phyloP scores from a whole-genome alignment of 2,329 filamentous ascomycete species.

The Dactylellina parvicollis region DNA sequence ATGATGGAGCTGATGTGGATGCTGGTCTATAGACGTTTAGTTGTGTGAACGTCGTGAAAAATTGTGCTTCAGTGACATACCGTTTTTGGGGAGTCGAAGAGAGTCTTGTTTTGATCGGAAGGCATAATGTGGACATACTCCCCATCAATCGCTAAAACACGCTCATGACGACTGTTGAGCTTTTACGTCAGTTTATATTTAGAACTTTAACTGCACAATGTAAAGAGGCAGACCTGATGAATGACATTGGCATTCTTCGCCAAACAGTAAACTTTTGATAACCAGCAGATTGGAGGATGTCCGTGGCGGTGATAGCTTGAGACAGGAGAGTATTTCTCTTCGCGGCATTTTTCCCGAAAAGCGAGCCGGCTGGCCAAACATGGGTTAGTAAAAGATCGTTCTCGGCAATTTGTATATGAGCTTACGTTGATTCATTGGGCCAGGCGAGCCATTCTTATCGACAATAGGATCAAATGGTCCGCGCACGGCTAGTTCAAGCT shows the following conservation, averaged over 20 bases:
- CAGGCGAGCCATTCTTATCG: slow-evolving; percentile 51
- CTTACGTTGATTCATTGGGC: slow-evolving; percentile 45
- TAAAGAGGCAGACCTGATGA: slow-evolving; percentile 65
- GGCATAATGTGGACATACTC: slow-evolving; percentile 90
- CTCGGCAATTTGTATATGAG: neutral
- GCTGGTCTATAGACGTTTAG: slow-evolving; percentile 66
- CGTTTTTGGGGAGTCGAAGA: slow-evolving; percentile 75
- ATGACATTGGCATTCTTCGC: slow-evolving; percentile 83
- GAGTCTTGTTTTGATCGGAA: slow-evolving; percentile 72
- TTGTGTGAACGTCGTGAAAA: neutral
- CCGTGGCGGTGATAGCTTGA: slow-evolving; percentile 38
- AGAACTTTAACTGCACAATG: neutral
- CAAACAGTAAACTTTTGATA: slow-evolving; percentile 83
- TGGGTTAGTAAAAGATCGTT: slow-evolving; percentile 8
- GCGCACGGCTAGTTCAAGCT: slow-evolving; percentile 78
- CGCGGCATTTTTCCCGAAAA: slow-evolving; percentile 39
- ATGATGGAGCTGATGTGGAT: slow-evolving; percentile 85
- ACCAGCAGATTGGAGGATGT: slow-evolving; percentile 56
- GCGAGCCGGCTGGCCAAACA: slow-evolving; percentile 23
- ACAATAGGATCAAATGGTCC: slow-evolving; percentile 77
- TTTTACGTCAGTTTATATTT: neutral
- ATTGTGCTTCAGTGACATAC: slow-evolving; percentile 5
- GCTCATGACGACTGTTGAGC: slow-evolving; percentile 65
- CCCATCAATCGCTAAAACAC: slow-evolving; percentile 80
- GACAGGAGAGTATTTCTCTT: slow-evolving; percentile 36